A percentile compares a stretch with the other conserved stretches of the same genome.
Conservation (phyloP, 768 basidiomycete species). For the Cubamyces lactineus region DNA sequence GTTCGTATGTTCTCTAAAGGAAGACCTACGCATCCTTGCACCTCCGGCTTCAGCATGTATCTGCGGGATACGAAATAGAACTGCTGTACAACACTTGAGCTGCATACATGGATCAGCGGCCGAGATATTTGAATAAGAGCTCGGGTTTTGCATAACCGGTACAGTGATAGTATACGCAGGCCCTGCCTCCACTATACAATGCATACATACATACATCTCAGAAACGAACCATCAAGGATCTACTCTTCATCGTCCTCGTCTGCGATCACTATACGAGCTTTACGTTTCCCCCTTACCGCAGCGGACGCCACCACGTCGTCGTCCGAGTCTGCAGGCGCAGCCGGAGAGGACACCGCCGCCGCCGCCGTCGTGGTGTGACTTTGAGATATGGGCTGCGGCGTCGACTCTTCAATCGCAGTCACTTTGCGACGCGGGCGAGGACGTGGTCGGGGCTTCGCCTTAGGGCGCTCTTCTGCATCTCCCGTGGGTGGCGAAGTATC, state of each 20-base stretch:
- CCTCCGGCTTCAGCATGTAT: too few species aligned
- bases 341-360: not conserved
- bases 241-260: constrained; percentile 10
- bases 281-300: not conserved
- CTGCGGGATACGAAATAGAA: too few species aligned
- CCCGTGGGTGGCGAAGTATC: constrained; percentile 22
- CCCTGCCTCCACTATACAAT: too few species aligned
- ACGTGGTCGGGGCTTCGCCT: constrained; percentile 35
- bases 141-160: too few species aligned
- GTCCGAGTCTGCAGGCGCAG: constrained; percentile 4
- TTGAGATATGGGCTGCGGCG: not conserved
- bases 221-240: not conserved
- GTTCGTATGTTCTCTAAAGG: too few species aligned
- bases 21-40: too few species aligned
- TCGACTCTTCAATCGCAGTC: not conserved
- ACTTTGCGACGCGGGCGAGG: constrained; percentile 47
- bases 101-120: too few species aligned
- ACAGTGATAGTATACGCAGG: too few species aligned
- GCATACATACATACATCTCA: not conserved
- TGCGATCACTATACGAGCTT: constrained; percentile 1
- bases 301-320: constrained; percentile 5
- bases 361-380: not conserved
- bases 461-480: constrained; percentile 2
- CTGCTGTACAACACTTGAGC: too few species aligned
- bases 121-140: too few species aligned